A percentile compares a stretch with the other conserved stretches of the same genome.
These are phyloP conservation scores for Mrakiaceae sp. DNA, from an alignment of 1,284 basidiomycete genomes.

Conservation along the genomic window DNA sequence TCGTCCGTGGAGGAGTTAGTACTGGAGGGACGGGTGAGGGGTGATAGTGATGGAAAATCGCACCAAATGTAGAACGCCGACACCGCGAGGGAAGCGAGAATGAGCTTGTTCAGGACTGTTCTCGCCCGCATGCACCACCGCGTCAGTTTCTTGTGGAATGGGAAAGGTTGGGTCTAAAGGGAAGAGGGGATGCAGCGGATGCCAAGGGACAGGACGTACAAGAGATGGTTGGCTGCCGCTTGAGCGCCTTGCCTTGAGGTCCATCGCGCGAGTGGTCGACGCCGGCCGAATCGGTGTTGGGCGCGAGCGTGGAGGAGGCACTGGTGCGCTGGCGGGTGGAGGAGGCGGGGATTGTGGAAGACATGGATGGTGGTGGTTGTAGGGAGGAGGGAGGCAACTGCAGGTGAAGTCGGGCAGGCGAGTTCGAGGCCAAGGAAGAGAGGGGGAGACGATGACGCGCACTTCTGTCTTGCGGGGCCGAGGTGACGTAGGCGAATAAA, in stretches of 20 bases:
- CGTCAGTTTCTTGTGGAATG: background rate
- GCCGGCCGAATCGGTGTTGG: constrained; percentile 4
- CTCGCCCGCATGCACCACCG: no score
- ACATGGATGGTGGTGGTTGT: background rate
- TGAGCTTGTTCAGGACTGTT: constrained; percentile 5
- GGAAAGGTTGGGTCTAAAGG: background rate
- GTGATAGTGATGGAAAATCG: background rate
- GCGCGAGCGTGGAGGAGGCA: background rate
- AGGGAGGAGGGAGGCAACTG: no score
- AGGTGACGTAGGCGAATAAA: no score
- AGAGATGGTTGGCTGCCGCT: background rate
- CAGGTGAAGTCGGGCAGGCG: no score
- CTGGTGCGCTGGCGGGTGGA: constrained; percentile 12
- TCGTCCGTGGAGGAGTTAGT: no score
- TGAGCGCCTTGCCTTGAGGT: constrained; percentile 13
- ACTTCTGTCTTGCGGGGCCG: no score
- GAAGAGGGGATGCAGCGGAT: background rate
- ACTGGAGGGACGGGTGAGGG: no score
- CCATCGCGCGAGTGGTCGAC: constrained; percentile 4
- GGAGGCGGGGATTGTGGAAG: background rate
- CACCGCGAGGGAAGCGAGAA: constrained; percentile 6
- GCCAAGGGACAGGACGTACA: background rate
- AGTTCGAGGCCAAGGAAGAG: no score
- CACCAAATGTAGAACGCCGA: constrained; percentile 12
- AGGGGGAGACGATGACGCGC: no score